Base-by-base conservation (phyloP, 2,329 filamentous ascomycete genomes). In the Arthrinium puccinioides region DNA sequence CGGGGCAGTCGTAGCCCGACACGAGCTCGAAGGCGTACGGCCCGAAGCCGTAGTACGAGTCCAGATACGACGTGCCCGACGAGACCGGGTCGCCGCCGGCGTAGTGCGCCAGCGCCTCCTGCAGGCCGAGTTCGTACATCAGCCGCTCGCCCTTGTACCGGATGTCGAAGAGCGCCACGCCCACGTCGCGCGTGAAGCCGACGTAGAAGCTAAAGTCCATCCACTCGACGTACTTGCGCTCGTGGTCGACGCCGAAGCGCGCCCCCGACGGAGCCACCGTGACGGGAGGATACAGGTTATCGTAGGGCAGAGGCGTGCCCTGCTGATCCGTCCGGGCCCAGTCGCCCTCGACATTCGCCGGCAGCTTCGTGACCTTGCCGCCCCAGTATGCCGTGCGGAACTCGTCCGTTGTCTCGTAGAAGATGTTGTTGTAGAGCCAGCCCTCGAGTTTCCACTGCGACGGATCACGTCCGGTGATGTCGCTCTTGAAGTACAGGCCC, bases 391-490 rank as follows among this genome's bases (percentile, higher is more conserved):
- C 69, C 1, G 36, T 46, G 26, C 67, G 55, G 50, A 76, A 70
- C 4, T 60, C 62, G n/a, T 72, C 59, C 2, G 66, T 69, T 5
- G 64, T 66, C 21, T 60, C 50, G 46, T 76, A 79, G 43, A 69
- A 69, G n/a, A 69, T 51, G 32, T 66, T 64, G 40, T 74, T 67
- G 47, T 75, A 77, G n/a, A 72, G 64, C 69, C 72, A 77, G 2
- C 67, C 68, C 13, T 62, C 57, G 0, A 74, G 49, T 10, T 50
- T 57, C 74, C 75, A 79, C 19, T 67, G 54, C 13, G 60, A 56
- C 7, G 67, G 63, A 42, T 76, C 66, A 8, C 68, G 60, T 0
- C 70, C 68, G 0, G 69, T 75, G 1, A 74, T 51, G 42, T 79
- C 67, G 4, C 56, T 53, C 46, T 59, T 59, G 47, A 66, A 56